These are phyloP conservation scores for Pleurotus cornucopiae DNA, from an alignment of 768 basidiomycete genomes.

Conservation along the genomic window DNA sequence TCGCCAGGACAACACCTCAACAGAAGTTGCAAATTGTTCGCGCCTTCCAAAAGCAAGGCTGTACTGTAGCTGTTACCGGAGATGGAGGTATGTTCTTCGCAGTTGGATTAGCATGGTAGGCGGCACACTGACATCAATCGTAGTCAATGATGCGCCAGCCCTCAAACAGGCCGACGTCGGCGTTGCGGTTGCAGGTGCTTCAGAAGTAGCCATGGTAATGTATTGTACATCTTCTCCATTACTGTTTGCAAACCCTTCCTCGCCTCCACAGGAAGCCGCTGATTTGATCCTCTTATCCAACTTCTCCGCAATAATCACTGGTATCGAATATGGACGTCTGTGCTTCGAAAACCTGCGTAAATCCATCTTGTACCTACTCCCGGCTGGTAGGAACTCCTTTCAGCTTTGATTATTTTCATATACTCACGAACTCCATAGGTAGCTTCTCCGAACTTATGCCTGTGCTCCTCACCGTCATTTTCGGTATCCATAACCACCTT, in stretches of 20 bases:
- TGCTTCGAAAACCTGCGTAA: conserved; percentile 65
- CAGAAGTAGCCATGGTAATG: conserved; percentile 39
- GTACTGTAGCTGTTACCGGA: conserved; percentile 61
- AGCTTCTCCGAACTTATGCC: conserved; percentile 63
- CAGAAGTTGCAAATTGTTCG: conserved; percentile 66
- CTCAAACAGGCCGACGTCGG: conserved; percentile 60
- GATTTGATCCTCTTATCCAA: conserved; percentile 64
- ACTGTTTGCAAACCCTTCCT: too few species aligned
- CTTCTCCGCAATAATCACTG: conserved; percentile 61
- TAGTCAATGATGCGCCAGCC: conserved; percentile 54
- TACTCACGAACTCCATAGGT: not conserved
- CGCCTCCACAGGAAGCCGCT: conserved; percentile 29
- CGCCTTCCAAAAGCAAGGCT: conserved; percentile 45
- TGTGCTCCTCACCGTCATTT: conserved; percentile 44
- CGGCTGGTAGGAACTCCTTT: conserved; percentile 28
- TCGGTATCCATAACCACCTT: conserved; percentile 12
- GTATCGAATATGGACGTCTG: conserved; percentile 62
- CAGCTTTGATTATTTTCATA: not conserved
- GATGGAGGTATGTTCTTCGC: conserved; percentile 36
- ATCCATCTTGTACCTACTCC: conserved; percentile 45
- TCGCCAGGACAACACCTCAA: conserved; percentile 59
- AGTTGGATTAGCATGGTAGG: not conserved
- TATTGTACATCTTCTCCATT: not conserved
- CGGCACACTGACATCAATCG: not conserved
- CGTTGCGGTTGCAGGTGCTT: conserved; percentile 53